Evolutionary conservation across 2,329 filamentous ascomycete species (phyloP).

Genomic region (Achaetomium macrosporum): DNA sequence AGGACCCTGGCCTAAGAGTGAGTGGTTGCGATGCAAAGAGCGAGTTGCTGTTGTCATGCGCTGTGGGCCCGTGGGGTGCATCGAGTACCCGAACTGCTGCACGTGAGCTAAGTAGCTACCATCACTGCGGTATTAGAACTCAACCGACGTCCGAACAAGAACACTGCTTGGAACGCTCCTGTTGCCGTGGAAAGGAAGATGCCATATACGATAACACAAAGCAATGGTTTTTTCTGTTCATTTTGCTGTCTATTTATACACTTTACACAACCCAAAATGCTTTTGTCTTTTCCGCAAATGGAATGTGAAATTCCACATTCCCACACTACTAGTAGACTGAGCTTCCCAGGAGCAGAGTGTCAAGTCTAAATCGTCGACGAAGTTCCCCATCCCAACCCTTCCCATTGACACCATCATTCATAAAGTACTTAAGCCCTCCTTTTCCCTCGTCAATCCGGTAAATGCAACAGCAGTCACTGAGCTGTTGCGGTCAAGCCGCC

Average conservation of each 20-base stretch:
- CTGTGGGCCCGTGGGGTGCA: no score
- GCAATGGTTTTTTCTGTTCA: conserved; percentile 11
- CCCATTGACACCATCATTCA: conserved; percentile 14
- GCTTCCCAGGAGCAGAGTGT: conserved; percentile 14
- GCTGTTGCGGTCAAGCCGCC: not conserved
- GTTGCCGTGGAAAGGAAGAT: no score
- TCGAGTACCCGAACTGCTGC: no score
- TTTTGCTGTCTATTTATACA: conserved; percentile 20
- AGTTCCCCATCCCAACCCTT: conserved; percentile 3
- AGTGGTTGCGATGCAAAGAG: no score
- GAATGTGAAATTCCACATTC: conserved; percentile 1
- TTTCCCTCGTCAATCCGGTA: conserved; percentile 2
- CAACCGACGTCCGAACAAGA: no score
- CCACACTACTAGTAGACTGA: conserved; percentile 2
- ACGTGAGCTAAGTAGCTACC: no score
- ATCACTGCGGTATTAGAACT: no score
- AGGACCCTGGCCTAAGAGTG: no score
- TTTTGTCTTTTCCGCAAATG: conserved; percentile 19
- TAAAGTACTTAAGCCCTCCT: conserved; percentile 4
- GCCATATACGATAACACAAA: not conserved
- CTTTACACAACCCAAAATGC: conserved; percentile 15
- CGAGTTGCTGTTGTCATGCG: no score
- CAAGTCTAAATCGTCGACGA: conserved; percentile 13
- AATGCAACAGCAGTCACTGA: conserved; percentile 9
- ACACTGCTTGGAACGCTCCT: no score